phyloP scores from a whole-genome alignment of 768 basidiomycete species.

The Glaciozyma martinii region DNA sequence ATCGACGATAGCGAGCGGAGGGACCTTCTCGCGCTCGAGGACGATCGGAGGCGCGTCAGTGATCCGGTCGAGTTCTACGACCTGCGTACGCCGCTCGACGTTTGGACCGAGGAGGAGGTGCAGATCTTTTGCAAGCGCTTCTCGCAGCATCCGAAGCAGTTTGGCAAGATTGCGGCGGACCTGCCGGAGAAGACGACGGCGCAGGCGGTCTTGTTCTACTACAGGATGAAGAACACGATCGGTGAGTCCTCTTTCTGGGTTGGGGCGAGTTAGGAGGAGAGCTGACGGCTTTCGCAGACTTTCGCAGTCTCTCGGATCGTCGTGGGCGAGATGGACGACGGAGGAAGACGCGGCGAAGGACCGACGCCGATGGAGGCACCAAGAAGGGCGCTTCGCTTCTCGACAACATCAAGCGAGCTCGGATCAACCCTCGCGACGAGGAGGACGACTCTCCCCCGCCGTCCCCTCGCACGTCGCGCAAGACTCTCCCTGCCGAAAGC shows the following conservation, averaged over 20 bases:
- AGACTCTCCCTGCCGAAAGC: not conserved
- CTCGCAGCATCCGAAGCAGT: slow-evolving; percentile 82
- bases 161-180: slow-evolving; percentile 75
- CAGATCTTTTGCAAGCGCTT: slow-evolving; percentile 68
- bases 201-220: slow-evolving; percentile 89
- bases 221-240: slow-evolving; percentile 86
- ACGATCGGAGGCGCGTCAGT: slow-evolving; percentile 70
- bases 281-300: slow-evolving; percentile 44
- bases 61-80: slow-evolving; percentile 71
- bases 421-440: slow-evolving; percentile 21
- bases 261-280: no score
- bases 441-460: slow-evolving; percentile 23
- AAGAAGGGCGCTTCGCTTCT: slow-evolving; percentile 74
- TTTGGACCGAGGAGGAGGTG: slow-evolving; percentile 83
- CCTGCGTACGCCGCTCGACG: slow-evolving; percentile 41
- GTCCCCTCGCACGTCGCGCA: not conserved
- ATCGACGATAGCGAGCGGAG: slow-evolving; percentile 49
- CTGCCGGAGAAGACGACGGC: slow-evolving; percentile 74
- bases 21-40: slow-evolving; percentile 41
- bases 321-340: slow-evolving; percentile 51
- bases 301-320: slow-evolving; percentile 62
- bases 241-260: no score
- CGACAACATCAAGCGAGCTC: slow-evolving; percentile 52
- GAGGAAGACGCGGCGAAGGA: slow-evolving; percentile 46
- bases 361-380: slow-evolving; percentile 49